Evolutionary conservation across 2,329 filamentous ascomycete genomes (phyloP).

Genomic region (Trematosphaeria pertusa): DNA sequence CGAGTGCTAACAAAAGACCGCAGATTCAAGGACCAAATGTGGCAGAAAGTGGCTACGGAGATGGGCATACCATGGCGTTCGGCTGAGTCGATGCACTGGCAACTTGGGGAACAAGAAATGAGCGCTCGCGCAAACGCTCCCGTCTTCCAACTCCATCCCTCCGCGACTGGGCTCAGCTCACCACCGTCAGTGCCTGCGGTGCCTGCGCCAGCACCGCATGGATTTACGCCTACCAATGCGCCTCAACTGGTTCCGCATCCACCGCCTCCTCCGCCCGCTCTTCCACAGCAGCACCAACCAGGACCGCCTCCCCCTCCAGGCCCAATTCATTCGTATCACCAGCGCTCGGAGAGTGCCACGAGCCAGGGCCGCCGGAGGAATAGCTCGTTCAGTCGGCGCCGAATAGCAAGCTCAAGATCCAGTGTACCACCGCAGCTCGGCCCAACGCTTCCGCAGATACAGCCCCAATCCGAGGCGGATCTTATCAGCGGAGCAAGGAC

Average conservation of each 20-base stretch:
- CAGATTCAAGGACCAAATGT: slow-evolving; percentile 98
- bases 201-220: slow-evolving; percentile 35
- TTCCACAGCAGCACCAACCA: slow-evolving; percentile 31
- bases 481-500: slow-evolving; percentile 45
- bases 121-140: slow-evolving; percentile 87
- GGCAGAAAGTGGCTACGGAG: slow-evolving; percentile 93
- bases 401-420: slow-evolving; percentile 38
- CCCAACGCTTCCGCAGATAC: slow-evolving; percentile 41
- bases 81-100: slow-evolving; percentile 98
- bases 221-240: slow-evolving; percentile 50
- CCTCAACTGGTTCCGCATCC: slow-evolving; percentile 42
- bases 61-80: slow-evolving; percentile 95
- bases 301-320: slow-evolving; percentile 28
- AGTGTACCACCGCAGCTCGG: slow-evolving; percentile 46
- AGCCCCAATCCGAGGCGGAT: slow-evolving; percentile 41
- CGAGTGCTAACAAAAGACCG: slow-evolving; percentile 27
- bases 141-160: slow-evolving; percentile 70
- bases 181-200: slow-evolving; percentile 34
- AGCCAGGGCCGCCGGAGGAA: slow-evolving; percentile 40
- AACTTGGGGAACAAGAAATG: slow-evolving; percentile 93
- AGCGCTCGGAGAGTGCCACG: slow-evolving; percentile 41
- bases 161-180: slow-evolving; percentile 42
- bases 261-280: slow-evolving; percentile 18
- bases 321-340: slow-evolving; percentile 41
- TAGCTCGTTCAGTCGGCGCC: slow-evolving; percentile 44